Evolutionary conservation across 2,329 filamentous ascomycete species (phyloP), one percentile per base, ranked within the genome.

Genomic region (Hypoxylon sp.): DNA sequence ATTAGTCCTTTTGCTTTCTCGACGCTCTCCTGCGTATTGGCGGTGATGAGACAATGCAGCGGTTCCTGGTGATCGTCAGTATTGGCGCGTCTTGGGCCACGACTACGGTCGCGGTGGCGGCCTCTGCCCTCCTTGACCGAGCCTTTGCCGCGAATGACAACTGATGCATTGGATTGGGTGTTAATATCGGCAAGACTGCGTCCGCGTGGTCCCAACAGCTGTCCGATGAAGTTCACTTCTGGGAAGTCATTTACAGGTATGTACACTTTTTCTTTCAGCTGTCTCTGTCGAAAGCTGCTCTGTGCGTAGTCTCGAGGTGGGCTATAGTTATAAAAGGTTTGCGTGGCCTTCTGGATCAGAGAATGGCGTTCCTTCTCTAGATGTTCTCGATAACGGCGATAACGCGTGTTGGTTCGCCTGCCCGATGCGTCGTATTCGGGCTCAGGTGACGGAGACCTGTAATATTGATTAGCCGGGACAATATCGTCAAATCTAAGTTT

Each of bases 211-310:
- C 91, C 91, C 83, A 93, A 92, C 74, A 93, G 88, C 82, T 93
- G 87, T 78, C 91, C 91, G 85, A 94, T 93, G 89, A 93, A 93
- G 85, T 93, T 93, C 85, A 92, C 91, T 78, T 91, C 88, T 81
- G 90, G 91, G 80, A 92, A 93, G 79, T 93, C 91, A 84, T 91
- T 92, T 80, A 91, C 89, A 73, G 90, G 91, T 75, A 93, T 89
- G 78, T 92, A 93, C 84, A 93, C 89, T 81, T 92, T 92, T 82
- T 93, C 91, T 80, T 91, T 89, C 76, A 90, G 91, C 84, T 91
- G 91, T 78, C 88, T 91, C 67, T 89, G 89, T 37, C 32, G 32
- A 10, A n/a, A 4, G 32, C 32, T 37, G n/a, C 32, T 37, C 68
- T 37, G 26, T 10, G 3, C 10, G 15, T 93, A 93, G 79, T 92